These are phyloP conservation scores for Beauveria sp. DNA, from an alignment of 2,329 filamentous ascomycete genomes.

Conservation along the genomic window DNA sequence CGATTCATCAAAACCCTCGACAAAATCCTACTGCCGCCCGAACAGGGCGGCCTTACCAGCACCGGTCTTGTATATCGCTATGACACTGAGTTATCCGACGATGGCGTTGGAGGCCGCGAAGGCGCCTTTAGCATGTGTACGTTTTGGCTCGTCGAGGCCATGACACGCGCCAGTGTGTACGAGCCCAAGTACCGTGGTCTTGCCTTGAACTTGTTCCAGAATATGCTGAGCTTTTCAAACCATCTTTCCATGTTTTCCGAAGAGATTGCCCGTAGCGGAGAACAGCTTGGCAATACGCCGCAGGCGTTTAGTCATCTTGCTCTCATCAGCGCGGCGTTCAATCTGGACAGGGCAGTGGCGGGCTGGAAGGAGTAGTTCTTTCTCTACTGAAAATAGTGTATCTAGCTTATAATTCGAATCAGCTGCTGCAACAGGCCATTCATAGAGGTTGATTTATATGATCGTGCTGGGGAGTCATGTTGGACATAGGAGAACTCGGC, in stretches of 20 bases:
- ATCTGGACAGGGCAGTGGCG: slow-evolving; percentile 41
- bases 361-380: not conserved
- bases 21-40: slow-evolving; percentile 61
- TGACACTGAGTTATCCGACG: slow-evolving; percentile 59
- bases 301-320: slow-evolving; percentile 73
- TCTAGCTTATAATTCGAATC: not conserved
- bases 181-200: slow-evolving; percentile 55
- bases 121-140: slow-evolving; percentile 77
- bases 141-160: slow-evolving; percentile 74
- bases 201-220: slow-evolving; percentile 66
- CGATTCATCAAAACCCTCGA: slow-evolving; percentile 67
- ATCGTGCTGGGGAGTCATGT: not conserved
- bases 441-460: not conserved
- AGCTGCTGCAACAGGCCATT: not conserved
- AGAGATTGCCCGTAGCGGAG: slow-evolving; percentile 66
- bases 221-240: slow-evolving; percentile 69
- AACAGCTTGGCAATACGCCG: slow-evolving; percentile 72
- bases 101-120: slow-evolving; percentile 66
- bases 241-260: slow-evolving; percentile 73
- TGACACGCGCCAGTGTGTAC: slow-evolving; percentile 60
- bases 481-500: not conserved
- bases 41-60: slow-evolving; percentile 68
- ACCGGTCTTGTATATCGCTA: slow-evolving; percentile 71
- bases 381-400: not conserved
- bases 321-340: slow-evolving; percentile 70